Evolutionary conservation across 2,329 filamentous ascomycete genomes (phyloP), one percentile per base, ranked within the genome.

Genomic region (Alternaria brassicicola): DNA sequence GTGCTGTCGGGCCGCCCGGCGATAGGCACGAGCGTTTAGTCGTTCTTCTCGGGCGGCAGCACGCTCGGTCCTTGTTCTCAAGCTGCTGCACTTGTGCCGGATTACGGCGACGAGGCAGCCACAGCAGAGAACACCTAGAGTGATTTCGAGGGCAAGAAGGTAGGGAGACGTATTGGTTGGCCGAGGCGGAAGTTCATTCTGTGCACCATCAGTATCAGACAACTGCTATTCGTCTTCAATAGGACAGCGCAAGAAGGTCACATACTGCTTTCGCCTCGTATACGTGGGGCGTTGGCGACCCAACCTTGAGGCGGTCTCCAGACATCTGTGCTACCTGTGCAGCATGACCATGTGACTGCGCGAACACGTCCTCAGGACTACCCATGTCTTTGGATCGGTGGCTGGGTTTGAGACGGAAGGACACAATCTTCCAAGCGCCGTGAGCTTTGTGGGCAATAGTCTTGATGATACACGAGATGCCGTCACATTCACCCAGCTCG

Each of bases 21-120:
- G 80, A 64, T 87, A 87, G 7, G 82, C 78, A 12, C 80, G 78
- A 10, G 78, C 82, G 26, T 81, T 83, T 28, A 79, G 76, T 49
- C 84, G 79, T 71, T 87, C 84, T 74, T 87, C 85, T 13, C 79
- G 79, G 41, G 80, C 77, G 15, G 85, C 83, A 8, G 82, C 79
- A 25, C 83, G 78, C 56, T 86, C 84, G 12, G 81, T 82, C 56
- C 81, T 80, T 28, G 78, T 80, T 30, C 83, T 80, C 23, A 80
- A 78, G 50, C 81, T 81, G 63, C 81, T 79, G 59, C 80, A 85
- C 61, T 81, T 81, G 55, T 79, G 75, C 23, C 78, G 78, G 53
- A 84, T 76, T 39, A 81, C 74, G 5, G 76, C 71, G 63, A 82
- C 74, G 2, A 83, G 64, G 33, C 78, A 79, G 31, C 76, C 74